Conservation (phyloP, 2,329 filamentous ascomycete species). For the Pseudogymnoascus sp. region DNA sequence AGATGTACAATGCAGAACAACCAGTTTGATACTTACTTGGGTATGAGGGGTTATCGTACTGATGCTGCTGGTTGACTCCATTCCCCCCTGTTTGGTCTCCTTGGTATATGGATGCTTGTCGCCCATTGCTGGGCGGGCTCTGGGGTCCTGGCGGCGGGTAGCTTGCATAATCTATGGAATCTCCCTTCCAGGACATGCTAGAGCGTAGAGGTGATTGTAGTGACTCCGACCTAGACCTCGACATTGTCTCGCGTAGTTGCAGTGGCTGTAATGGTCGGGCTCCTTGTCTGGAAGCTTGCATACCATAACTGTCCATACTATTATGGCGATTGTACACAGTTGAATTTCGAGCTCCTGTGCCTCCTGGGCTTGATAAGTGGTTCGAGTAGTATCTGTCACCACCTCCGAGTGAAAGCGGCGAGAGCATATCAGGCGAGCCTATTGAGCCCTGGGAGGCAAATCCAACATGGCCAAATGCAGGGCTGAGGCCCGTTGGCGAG, state of each 20-base stretch:
- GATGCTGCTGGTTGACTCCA: slow-evolving; percentile 33
- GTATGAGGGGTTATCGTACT: slow-evolving; percentile 45
- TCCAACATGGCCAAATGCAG: slow-evolving; percentile 57
- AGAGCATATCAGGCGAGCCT: slow-evolving; percentile 46
- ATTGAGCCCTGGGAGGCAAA: slow-evolving; percentile 49
- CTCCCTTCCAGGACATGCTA: slow-evolving; percentile 56
- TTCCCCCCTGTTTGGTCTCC: slow-evolving; percentile 38
- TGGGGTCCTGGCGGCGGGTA: slow-evolving; percentile 37
- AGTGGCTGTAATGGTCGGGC: slow-evolving; percentile 49
- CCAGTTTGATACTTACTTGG: slow-evolving; percentile 36
- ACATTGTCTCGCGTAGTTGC: slow-evolving; percentile 49
- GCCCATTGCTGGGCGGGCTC: slow-evolving; percentile 39
- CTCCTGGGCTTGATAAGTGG: slow-evolving; percentile 40
- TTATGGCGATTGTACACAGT: slow-evolving; percentile 45
- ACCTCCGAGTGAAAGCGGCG: slow-evolving; percentile 47
- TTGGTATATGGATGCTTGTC: slow-evolving; percentile 44
- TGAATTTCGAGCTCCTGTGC: slow-evolving; percentile 40
- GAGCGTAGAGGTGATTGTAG: slow-evolving; percentile 51
- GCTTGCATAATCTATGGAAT: slow-evolving; percentile 46
- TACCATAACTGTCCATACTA: slow-evolving; percentile 39
- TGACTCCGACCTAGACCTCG: slow-evolving; percentile 48
- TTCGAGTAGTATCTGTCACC: slow-evolving; percentile 47
- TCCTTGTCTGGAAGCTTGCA: slow-evolving; percentile 37
- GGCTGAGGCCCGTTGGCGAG: slow-evolving; percentile 58
- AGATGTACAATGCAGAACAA: background rate